A percentile compares a stretch with the other conserved stretches of the same genome.
phyloP scores from a whole-genome alignment of 2,329 filamentous ascomycete species.

The Aureobasidium sp. region DNA sequence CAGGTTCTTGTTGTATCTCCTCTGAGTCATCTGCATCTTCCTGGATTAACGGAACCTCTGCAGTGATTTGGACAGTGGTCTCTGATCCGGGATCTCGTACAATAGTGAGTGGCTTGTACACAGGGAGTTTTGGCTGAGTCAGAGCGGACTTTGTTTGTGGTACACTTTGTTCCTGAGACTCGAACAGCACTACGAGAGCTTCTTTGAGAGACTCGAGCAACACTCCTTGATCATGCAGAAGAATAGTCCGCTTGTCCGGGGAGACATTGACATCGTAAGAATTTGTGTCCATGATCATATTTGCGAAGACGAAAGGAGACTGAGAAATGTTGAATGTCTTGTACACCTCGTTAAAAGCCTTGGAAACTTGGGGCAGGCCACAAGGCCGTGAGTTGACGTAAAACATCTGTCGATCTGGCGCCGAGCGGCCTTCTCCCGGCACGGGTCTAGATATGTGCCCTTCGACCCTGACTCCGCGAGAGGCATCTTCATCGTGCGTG shows the following conservation, averaged over 20 bases:
- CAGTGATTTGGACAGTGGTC: not conserved
- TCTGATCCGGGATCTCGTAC: constrained; percentile 19
- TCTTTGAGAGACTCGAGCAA: constrained; percentile 76
- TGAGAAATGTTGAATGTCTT: constrained; percentile 87
- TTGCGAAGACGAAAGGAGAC: constrained; percentile 90
- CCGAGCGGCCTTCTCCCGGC: constrained; percentile 85
- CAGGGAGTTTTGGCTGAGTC: constrained; percentile 41
- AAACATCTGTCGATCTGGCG: constrained; percentile 96
- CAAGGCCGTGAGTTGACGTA: constrained; percentile 94
- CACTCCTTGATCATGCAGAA: constrained; percentile 79
- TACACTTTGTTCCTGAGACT: constrained; percentile 77
- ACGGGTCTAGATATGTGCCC: constrained; percentile 86
- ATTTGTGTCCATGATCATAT: constrained; percentile 84
- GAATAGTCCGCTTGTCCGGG: constrained; percentile 77
- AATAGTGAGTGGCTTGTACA: constrained; percentile 48
- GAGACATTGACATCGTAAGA: constrained; percentile 87
- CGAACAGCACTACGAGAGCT: constrained; percentile 70
- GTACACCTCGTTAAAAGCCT: constrained; percentile 96
- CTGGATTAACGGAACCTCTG: not conserved
- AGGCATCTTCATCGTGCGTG: constrained; percentile 29
- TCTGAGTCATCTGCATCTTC: constrained; percentile 9
- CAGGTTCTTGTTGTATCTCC: not conserved
- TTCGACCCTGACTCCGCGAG: constrained; percentile 59
- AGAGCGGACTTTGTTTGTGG: constrained; percentile 57
- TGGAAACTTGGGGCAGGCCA: constrained; percentile 81